Evolutionary conservation across 2,329 filamentous ascomycete species (phyloP).

Genomic region (Chalaropsis ovoidea): DNA sequence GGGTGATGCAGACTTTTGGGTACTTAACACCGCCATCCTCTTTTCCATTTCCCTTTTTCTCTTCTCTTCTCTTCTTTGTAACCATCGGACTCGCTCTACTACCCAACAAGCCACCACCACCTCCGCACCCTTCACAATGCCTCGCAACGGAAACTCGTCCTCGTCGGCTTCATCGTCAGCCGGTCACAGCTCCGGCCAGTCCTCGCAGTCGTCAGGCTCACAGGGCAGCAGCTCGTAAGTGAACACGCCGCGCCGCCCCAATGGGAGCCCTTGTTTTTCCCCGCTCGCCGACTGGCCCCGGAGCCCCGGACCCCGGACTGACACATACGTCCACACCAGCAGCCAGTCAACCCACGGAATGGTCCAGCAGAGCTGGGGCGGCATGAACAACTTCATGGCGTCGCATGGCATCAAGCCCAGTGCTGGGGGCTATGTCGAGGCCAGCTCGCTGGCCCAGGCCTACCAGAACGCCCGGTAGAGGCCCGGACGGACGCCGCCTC

Average conservation of each 20-base stretch:
- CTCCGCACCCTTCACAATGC: not conserved
- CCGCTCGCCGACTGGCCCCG: too few species aligned
- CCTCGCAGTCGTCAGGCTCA: too few species aligned
- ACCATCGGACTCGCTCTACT: too few species aligned
- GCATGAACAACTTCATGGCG: conserved; percentile 5
- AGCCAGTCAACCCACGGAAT: conserved; percentile 26
- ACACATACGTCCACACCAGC: too few species aligned
- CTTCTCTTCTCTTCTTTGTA: not conserved
- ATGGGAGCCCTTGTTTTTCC: not conserved
- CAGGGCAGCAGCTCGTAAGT: not conserved
- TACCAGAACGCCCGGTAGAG: not conserved
- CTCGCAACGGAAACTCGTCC: not conserved
- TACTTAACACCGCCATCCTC: too few species aligned
- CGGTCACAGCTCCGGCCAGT: too few species aligned
- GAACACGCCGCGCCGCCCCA: too few species aligned
- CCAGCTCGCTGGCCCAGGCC: not conserved
- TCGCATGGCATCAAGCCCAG: not conserved
- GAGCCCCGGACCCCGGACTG: too few species aligned
- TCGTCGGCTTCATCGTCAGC: not conserved
- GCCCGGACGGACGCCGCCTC: not conserved
- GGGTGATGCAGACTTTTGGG: too few species aligned
- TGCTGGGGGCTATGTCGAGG: not conserved
- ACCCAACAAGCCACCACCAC: not conserved
- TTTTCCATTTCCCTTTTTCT: too few species aligned
- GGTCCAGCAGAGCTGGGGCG: not conserved